These are phyloP conservation scores for Ophiostoma ulmi DNA, from an alignment of 2,329 filamentous ascomycete species.

Conservation along the genomic window DNA sequence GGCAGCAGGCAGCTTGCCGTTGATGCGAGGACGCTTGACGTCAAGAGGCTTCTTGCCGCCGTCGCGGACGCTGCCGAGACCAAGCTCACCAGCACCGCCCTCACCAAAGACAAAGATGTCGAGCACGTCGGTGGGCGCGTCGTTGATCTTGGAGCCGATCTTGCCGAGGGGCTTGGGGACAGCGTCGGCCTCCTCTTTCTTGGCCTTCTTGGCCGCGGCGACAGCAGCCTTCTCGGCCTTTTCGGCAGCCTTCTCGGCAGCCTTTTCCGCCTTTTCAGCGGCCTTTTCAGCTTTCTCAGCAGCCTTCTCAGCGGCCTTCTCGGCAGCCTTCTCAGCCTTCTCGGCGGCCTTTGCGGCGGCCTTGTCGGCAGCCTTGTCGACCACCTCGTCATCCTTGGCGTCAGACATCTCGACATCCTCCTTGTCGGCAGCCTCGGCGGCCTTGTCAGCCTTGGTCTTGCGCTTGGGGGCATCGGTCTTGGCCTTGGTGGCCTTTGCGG, in stretches of 20 bases:
- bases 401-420: background rate
- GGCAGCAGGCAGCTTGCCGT: conserved; percentile 52
- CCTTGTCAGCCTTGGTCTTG: conserved; percentile 23
- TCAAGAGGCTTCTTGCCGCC: conserved; percentile 59
- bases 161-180: conserved; percentile 40
- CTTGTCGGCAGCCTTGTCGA: conserved; percentile 14
- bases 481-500: conserved; percentile 4
- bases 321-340: conserved; percentile 21
- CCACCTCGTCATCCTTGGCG: background rate
- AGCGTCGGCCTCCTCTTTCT: conserved; percentile 19
- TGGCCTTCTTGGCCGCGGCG: conserved; percentile 26
- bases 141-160: conserved; percentile 50
- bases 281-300: conserved; percentile 21
- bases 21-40: conserved; percentile 68
- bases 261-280: conserved; percentile 19
- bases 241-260: conserved; percentile 22
- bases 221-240: conserved; percentile 22
- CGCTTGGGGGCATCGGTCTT: conserved; percentile 13
- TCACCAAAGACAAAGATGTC: conserved; percentile 78
- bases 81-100: conserved; percentile 75
- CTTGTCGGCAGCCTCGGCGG: conserved; percentile 21
- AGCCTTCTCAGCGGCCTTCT: conserved; percentile 22
- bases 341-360: conserved; percentile 21
- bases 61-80: conserved; percentile 63
- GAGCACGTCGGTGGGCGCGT: conserved; percentile 56